Conservation (phyloP, 768 basidiomycete genomes). For the Chiua virens region DNA sequence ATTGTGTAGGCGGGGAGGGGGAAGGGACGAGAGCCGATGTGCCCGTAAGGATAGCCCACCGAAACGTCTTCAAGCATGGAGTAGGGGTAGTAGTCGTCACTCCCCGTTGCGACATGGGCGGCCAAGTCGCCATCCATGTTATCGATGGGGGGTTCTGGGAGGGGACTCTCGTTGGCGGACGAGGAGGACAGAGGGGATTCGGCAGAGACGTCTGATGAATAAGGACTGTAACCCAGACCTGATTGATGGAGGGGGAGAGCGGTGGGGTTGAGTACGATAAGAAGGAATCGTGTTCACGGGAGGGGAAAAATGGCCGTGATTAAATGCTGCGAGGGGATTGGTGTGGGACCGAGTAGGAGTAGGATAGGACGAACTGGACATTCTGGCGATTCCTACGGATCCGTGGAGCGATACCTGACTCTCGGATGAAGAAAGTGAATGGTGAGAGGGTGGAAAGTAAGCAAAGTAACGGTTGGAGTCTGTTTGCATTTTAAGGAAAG, state of each 20-base stretch:
- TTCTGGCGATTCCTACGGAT: slow-evolving; percentile 18
- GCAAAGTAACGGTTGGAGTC: slow-evolving; percentile 22
- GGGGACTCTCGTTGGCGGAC: slow-evolving; percentile 40
- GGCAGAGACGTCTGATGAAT: slow-evolving; percentile 37
- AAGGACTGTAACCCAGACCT: slow-evolving; percentile 33
- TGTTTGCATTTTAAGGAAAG: slow-evolving; percentile 31
- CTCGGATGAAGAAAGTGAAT: slow-evolving; percentile 14
- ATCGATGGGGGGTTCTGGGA: slow-evolving; percentile 39
- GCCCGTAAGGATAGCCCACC: slow-evolving; percentile 22
- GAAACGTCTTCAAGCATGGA: slow-evolving; percentile 24
- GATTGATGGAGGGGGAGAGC: slow-evolving; percentile 14
- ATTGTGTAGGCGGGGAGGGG: slow-evolving; percentile 23
- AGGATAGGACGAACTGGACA: slow-evolving; percentile 25
- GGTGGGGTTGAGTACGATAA: slow-evolving; percentile 19
- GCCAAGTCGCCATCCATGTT: slow-evolving; percentile 30
- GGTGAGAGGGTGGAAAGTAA: slow-evolving; percentile 22
- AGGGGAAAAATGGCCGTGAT: slow-evolving; percentile 22
- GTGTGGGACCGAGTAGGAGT: slow-evolving; percentile 18
- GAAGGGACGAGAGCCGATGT: slow-evolving; percentile 22
- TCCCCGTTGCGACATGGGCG: slow-evolving; percentile 22
- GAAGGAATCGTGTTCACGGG: slow-evolving; percentile 13
- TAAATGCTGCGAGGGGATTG: slow-evolving; percentile 12
- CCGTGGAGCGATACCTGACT: slow-evolving; percentile 1
- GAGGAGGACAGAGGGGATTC: slow-evolving; percentile 42
- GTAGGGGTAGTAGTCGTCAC: slow-evolving; percentile 32